These are phyloP conservation scores for Paradendryphiella salina DNA, from an alignment of 2,329 filamentous ascomycete genomes.

Conservation along the genomic window DNA sequence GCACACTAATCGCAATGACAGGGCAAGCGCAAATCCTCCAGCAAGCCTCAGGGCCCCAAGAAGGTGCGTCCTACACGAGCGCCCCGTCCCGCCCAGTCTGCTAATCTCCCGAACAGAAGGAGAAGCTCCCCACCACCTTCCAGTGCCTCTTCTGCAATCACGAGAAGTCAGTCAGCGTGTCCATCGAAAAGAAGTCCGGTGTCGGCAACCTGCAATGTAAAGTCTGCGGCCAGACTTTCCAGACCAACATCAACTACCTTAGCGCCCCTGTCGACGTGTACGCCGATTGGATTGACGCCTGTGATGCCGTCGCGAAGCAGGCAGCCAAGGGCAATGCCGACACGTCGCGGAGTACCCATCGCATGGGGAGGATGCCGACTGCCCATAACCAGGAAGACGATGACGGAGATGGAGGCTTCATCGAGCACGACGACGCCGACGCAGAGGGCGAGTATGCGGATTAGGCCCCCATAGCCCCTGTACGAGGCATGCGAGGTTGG, in stretches of 20 bases:
- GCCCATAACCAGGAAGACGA: constrained; percentile 23
- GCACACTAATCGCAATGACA: constrained; percentile 29
- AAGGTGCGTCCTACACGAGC: constrained; percentile 61
- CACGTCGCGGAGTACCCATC: constrained; percentile 30
- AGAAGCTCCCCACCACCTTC: constrained; percentile 79
- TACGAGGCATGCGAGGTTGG: background rate
- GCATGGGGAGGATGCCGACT: constrained; percentile 31
- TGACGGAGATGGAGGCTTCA: constrained; percentile 44
- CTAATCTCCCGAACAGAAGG: constrained; percentile 49
- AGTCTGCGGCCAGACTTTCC: constrained; percentile 90
- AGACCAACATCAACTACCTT: constrained; percentile 90
- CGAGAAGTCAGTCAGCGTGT: constrained; percentile 87
- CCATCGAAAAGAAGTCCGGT: constrained; percentile 90
- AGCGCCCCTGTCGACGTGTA: constrained; percentile 94
- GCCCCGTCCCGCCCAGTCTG: background rate
- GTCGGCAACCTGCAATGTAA: constrained; percentile 87
- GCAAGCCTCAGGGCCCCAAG: constrained; percentile 78
- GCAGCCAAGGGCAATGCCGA: constrained; percentile 50
- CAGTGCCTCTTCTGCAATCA: constrained; percentile 98
- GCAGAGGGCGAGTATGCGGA: constrained; percentile 45
- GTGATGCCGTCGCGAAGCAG: constrained; percentile 70
- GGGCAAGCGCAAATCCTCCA: constrained; percentile 91
- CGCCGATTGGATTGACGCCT: constrained; percentile 97
- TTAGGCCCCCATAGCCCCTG: constrained; percentile 6
- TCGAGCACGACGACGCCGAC: constrained; percentile 46